Conservation (phyloP, 2,329 filamentous ascomycete species). For the Calonectria crousiana region DNA sequence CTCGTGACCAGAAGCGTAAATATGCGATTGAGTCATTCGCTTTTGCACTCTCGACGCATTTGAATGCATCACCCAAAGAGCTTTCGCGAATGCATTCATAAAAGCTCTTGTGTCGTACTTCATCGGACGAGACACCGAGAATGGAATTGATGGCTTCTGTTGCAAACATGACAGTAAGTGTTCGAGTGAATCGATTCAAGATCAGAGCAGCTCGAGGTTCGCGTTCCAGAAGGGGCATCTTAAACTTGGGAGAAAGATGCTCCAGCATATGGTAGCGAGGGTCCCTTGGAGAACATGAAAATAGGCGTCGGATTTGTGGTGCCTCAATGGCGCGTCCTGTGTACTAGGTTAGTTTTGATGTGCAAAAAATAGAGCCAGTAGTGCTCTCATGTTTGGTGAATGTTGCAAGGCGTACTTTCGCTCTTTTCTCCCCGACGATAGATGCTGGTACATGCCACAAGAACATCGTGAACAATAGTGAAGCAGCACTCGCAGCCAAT, state of each 20-base stretch:
- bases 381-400: background rate
- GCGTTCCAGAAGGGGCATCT: slow-evolving; percentile 71
- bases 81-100: slow-evolving; percentile 88
- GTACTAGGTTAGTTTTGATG: slow-evolving; percentile 19
- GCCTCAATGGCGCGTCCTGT: slow-evolving; percentile 82
- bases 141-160: slow-evolving; percentile 82
- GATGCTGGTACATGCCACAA: slow-evolving; percentile 86
- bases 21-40: slow-evolving; percentile 93
- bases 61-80: slow-evolving; percentile 81
- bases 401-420: slow-evolving; percentile 70
- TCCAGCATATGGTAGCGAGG: slow-evolving; percentile 92
- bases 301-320: slow-evolving; percentile 81
- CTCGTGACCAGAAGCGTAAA: slow-evolving; percentile 85
- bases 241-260: slow-evolving; percentile 85
- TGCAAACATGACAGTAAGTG: slow-evolving; percentile 87
- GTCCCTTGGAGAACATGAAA: slow-evolving; percentile 84
- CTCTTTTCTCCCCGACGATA: slow-evolving; percentile 78
- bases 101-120: slow-evolving; percentile 82
- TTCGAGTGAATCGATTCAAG: slow-evolving; percentile 86
- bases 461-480: slow-evolving; percentile 87
- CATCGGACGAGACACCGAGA: slow-evolving; percentile 76
- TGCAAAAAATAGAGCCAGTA: background rate
- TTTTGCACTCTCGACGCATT: slow-evolving; percentile 86
- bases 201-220: slow-evolving; percentile 88
- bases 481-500: slow-evolving; percentile 90